phyloP scores from a whole-genome alignment of 495 filamentous ascomycete genomes.

The Friedmanniomyces endolithicus region DNA sequence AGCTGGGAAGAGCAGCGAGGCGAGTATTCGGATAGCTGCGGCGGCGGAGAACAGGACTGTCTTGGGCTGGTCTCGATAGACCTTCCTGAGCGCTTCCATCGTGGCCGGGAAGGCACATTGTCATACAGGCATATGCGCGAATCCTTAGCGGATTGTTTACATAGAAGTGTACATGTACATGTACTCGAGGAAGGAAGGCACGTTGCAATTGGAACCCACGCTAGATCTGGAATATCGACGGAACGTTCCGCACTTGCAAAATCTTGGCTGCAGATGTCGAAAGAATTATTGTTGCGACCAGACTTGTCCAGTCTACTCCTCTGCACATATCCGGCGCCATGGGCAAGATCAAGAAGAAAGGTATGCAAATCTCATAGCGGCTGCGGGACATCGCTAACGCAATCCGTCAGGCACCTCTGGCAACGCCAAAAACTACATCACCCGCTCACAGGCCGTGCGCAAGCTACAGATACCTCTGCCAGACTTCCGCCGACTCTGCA shows the following conservation, averaged over 20 bases:
- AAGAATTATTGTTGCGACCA: background rate
- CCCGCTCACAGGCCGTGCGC: slow-evolving; percentile 85
- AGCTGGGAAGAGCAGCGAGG: slow-evolving; percentile 69
- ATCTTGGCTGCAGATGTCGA: background rate
- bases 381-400: background rate
- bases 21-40: slow-evolving; percentile 63
- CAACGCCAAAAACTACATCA: slow-evolving; percentile 96
- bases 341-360: slow-evolving; percentile 90
- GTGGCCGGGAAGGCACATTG: background rate
- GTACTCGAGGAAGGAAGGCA: background rate
- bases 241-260: background rate
- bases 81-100: slow-evolving; percentile 13
- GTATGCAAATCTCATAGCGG: slow-evolving; percentile 32
- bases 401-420: slow-evolving; percentile 57
- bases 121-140: background rate
- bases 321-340: slow-evolving; percentile 34
- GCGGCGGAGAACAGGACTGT: slow-evolving; percentile 62
- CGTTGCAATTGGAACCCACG: background rate
- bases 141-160: too few relatives aligned
- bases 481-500: slow-evolving; percentile 94
- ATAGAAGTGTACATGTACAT: background rate
- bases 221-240: background rate
- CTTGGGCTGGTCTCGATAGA: slow-evolving; percentile 51
- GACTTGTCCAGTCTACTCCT: background rate
- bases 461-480: slow-evolving; percentile 95